Evolutionary conservation across 768 basidiomycete species (phyloP).

Genomic region (Tricholoma terreum): DNA sequence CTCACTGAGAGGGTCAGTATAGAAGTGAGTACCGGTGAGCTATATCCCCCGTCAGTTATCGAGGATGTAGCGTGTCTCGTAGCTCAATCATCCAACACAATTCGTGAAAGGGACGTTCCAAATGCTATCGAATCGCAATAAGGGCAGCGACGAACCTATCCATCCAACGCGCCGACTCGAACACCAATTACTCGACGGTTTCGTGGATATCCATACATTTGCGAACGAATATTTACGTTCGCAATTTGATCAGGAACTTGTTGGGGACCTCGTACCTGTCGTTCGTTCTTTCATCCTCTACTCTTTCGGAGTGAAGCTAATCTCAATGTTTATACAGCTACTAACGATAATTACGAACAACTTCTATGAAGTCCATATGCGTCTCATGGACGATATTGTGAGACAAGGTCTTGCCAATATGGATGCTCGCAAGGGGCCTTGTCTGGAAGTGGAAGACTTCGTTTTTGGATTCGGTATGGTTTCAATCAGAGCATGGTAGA

Average conservation of each 20-base stretch:
- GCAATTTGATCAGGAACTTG: conserved; percentile 5
- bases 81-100: conserved; percentile 14
- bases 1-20: conserved; percentile 5
- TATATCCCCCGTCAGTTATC: too few species aligned
- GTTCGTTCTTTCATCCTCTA: not conserved
- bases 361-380: conserved; percentile 16
- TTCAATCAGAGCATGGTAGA: not conserved
- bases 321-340: conserved; percentile 1
- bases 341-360: conserved; percentile 14
- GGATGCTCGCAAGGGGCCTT: conserved; percentile 5
- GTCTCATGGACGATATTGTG: conserved; percentile 13
- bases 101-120: conserved; percentile 12
- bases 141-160: not conserved
- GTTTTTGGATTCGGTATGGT: conserved; percentile 14
- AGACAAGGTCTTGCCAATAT: conserved; percentile 12
- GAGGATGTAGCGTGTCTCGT: not conserved
- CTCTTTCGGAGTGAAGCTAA: not conserved
- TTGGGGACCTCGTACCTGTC: conserved; percentile 8
- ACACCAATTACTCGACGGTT: conserved; percentile 7
- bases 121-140: conserved; percentile 10
- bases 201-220: conserved; percentile 10
- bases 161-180: not conserved
- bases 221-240: conserved; percentile 14
- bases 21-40: conserved; percentile 4
- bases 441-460: conserved; percentile 15